Percentiles rank a stretch among this genome's conserved stretches.
phyloP scores from a whole-genome alignment of 345 rosid species.

The Gossypium longicalyx region DNA sequence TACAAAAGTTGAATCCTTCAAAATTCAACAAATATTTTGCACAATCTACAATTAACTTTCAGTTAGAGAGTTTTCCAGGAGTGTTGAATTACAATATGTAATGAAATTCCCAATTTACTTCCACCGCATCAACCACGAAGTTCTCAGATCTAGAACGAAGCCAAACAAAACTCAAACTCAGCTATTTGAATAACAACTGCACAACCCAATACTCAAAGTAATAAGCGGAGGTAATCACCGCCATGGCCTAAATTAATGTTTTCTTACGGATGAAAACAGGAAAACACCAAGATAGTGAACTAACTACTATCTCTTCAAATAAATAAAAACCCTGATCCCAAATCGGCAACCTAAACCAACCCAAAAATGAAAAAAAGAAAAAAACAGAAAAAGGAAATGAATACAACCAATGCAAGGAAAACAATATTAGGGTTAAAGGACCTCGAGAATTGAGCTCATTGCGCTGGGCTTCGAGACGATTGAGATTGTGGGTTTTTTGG shows the following conservation, averaged over 20 bases:
- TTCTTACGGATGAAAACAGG: no score
- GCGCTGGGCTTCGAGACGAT: slow-evolving; percentile 96
- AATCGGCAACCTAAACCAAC: not conserved
- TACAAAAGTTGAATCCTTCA: not conserved
- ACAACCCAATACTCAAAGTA: not conserved
- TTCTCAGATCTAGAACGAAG: not conserved
- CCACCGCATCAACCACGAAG: not conserved
- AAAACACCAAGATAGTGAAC: not conserved
- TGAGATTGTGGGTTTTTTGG: slow-evolving; percentile 75
- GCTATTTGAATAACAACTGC: not conserved
- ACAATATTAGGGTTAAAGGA: slow-evolving; percentile 12
- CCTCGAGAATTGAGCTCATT: slow-evolving; percentile 95
- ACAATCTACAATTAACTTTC: not conserved
- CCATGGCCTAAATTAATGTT: not conserved
- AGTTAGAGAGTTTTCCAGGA: not conserved
- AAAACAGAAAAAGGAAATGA: not conserved
- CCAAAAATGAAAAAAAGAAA: not conserved
- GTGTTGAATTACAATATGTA: not conserved
- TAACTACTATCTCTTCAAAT: not conserved
- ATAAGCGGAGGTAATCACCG: not conserved
- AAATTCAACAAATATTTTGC: not conserved
- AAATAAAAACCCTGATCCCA: not conserved
- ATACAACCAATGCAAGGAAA: not conserved
- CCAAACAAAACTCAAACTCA: not conserved
- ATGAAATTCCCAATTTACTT: not conserved